Conservation (phyloP, 2,329 filamentous ascomycete genomes). For the Talaromyces funiculosus region DNA sequence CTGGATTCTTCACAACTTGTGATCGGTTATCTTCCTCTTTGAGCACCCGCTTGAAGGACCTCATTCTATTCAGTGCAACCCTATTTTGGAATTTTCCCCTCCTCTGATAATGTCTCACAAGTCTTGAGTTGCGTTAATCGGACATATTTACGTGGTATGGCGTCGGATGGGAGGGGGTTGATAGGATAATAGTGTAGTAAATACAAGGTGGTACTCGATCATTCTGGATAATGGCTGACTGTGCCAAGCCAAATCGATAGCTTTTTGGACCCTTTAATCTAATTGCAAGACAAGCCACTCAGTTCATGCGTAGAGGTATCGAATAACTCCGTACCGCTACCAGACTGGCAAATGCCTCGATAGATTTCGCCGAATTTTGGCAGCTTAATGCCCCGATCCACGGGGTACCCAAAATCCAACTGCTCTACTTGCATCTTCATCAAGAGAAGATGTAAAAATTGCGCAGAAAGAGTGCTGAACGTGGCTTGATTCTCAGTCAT, state of each 20-base stretch:
- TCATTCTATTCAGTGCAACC: background rate
- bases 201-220: background rate
- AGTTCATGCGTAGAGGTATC: background rate
- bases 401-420: too few relatives aligned
- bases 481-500: background rate
- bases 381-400: background rate
- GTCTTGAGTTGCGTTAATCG: background rate
- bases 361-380: background rate
- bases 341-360: background rate
- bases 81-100: background rate
- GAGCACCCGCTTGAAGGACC: background rate
- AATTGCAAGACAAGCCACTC: background rate
- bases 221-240: background rate
- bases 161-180: background rate
- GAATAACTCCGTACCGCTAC: background rate
- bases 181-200: background rate
- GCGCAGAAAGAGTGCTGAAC: background rate
- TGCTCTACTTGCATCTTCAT: background rate
- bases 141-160: background rate
- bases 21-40: background rate
- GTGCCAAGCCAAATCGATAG: background rate
- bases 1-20: background rate
- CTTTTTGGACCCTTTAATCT: background rate
- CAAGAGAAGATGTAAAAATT: background rate
- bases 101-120: background rate